Conservation (phyloP, 2,329 filamentous ascomycete genomes). For the Pleoardoris graminearum region DNA sequence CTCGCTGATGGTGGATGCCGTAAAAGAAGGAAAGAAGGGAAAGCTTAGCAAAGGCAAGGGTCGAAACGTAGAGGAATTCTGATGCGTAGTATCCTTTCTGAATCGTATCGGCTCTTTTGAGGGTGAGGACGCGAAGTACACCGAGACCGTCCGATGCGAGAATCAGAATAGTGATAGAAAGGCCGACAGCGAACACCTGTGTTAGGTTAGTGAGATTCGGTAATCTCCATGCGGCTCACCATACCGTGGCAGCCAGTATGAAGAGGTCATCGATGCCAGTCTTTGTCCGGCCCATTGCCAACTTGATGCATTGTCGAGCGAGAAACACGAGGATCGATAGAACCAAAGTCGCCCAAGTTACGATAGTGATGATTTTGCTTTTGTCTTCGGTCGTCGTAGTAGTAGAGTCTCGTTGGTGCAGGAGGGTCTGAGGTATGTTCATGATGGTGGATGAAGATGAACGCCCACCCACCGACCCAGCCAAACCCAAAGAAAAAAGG, state of each 20-base stretch:
- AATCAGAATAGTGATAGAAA: constrained; percentile 31
- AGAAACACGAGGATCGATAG: constrained; percentile 30
- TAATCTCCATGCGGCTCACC: background rate
- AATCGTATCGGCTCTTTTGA: constrained; percentile 23
- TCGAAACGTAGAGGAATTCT: constrained; percentile 38
- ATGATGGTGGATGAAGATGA: constrained; percentile 21
- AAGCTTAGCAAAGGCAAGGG: constrained; percentile 37
- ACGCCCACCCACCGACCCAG: constrained; percentile 9
- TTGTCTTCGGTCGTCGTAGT: constrained; percentile 18
- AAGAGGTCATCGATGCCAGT: constrained; percentile 34
- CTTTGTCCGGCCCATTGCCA: constrained; percentile 25
- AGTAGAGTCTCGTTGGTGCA: constrained; percentile 10
- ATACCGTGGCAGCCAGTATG: constrained; percentile 37
- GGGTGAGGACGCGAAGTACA: constrained; percentile 15
- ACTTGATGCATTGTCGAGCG: constrained; percentile 32
- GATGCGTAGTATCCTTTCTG: constrained; percentile 40
- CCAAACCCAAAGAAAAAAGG: constrained; percentile 14
- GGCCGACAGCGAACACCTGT: constrained; percentile 31
- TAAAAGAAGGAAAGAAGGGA: constrained; percentile 37
- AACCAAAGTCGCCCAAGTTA: constrained; percentile 33
- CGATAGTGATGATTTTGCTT: constrained; percentile 24
- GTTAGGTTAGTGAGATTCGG: constrained; percentile 10
- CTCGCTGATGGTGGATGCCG: constrained; percentile 20
- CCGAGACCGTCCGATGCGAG: constrained; percentile 34
- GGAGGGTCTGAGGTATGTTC: constrained; percentile 16